phyloP scores from a whole-genome alignment of 148 eudicot species.

The Diospyros lotus region DNA sequence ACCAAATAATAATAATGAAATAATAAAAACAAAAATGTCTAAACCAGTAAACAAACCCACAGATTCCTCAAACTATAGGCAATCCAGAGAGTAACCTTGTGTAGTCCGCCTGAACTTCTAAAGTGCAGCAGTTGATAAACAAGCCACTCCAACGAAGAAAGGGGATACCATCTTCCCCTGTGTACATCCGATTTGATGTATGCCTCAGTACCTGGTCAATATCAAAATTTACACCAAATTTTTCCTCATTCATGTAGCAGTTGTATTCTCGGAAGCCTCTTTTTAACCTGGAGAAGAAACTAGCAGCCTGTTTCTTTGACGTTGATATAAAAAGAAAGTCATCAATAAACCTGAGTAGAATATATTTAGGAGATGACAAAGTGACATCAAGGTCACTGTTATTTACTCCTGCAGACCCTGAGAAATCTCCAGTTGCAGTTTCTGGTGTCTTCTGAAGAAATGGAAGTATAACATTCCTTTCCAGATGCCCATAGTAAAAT shows the following conservation, averaged over 20 bases:
- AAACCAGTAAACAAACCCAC: too few relatives aligned
- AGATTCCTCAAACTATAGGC: too few relatives aligned
- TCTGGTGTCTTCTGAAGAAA: slow-evolving; percentile 35
- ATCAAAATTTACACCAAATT: slow-evolving; percentile 68
- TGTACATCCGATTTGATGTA: slow-evolving; percentile 36
- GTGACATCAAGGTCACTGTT: slow-evolving; percentile 12
- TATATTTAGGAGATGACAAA: slow-evolving; percentile 25
- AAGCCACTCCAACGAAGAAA: slow-evolving; percentile 93
- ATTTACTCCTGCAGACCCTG: slow-evolving; percentile 10
- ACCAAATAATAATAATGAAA: too few relatives aligned
- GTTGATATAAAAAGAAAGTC: slow-evolving; percentile 81
- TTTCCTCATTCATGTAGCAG: slow-evolving; percentile 74
- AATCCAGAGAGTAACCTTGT: slow-evolving; percentile 39
- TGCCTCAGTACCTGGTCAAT: slow-evolving; percentile 16
- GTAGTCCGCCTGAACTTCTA: slow-evolving; percentile 95
- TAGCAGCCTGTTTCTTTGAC: slow-evolving; percentile 59
- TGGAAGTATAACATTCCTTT: slow-evolving; percentile 52
- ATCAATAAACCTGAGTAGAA: slow-evolving; percentile 76
- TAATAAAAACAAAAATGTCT: too few relatives aligned
- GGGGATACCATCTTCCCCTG: slow-evolving; percentile 51
- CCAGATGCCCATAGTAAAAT: slow-evolving; percentile 79
- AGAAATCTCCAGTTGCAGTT: slow-evolving; percentile 15
- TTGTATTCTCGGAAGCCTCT: slow-evolving; percentile 77
- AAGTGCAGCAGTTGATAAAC: slow-evolving; percentile 66
- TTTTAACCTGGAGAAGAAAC: slow-evolving; percentile 51